Evolutionary conservation across 2,329 filamentous ascomycete species (phyloP).

Genomic region (Fusarium burgessii): DNA sequence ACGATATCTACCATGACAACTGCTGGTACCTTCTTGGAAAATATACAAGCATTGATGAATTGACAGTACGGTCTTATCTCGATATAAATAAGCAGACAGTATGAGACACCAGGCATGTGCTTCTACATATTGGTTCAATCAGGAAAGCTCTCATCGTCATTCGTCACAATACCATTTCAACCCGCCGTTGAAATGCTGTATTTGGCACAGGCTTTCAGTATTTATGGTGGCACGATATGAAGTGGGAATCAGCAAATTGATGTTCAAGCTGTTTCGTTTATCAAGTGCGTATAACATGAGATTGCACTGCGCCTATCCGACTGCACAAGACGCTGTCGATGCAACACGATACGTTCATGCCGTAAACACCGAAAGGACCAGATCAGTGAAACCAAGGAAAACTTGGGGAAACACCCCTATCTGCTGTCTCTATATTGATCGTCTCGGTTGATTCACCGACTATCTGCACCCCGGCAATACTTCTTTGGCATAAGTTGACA

Average conservation of each 20-base stretch:
- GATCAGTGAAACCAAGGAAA: constrained; percentile 11
- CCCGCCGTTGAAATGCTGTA: background rate
- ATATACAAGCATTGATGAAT: background rate
- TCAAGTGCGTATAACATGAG: background rate
- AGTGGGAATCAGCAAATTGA: background rate
- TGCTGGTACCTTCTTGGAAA: background rate
- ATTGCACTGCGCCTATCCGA: background rate
- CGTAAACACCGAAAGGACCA: constrained; percentile 24
- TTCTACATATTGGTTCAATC: background rate
- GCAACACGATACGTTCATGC: constrained; percentile 20
- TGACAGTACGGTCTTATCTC: background rate
- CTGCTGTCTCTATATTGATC: background rate
- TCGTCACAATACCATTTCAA: background rate
- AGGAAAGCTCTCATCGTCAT: background rate
- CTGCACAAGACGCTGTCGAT: constrained; percentile 1
- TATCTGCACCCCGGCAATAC: background rate
- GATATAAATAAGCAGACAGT: background rate
- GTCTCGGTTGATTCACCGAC: background rate
- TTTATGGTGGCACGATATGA: background rate
- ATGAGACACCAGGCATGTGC: background rate
- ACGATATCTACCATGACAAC: background rate
- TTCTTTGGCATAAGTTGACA: background rate
- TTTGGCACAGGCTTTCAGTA: background rate
- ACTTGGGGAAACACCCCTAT: background rate
- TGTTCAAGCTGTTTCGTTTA: background rate